These are phyloP conservation scores for Pulveroboletus sp. DNA, from an alignment of 768 basidiomycete species.

Conservation along the genomic window DNA sequence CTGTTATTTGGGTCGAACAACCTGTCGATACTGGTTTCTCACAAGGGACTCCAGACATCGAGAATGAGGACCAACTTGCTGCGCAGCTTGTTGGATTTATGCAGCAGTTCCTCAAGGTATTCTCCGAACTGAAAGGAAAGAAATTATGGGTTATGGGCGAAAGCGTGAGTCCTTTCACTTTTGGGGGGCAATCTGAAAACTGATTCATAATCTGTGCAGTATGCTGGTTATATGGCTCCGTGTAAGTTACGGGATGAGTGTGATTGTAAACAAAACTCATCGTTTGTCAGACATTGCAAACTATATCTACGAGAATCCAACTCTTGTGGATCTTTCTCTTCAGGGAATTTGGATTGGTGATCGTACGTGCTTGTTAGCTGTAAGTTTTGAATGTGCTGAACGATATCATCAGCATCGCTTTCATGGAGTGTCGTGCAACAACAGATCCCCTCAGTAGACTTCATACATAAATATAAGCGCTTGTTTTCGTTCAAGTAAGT, in stretches of 20 bases:
- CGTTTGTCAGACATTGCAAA: too few relatives aligned
- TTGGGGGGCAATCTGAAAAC: neutral
- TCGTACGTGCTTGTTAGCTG: constrained; percentile 41
- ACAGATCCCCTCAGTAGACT: constrained; percentile 69
- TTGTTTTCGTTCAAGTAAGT: too few relatives aligned
- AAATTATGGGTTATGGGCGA: constrained; percentile 71
- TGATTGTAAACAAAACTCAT: neutral
- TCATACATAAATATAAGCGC: constrained; percentile 68
- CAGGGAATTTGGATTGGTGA: constrained; percentile 74
- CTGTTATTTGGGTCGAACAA: constrained; percentile 73
- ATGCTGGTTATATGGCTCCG: constrained; percentile 69
- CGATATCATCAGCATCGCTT: constrained; percentile 41
- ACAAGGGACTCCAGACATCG: constrained; percentile 62
- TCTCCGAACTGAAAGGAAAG: too few relatives aligned
- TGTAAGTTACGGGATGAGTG: constrained; percentile 33
- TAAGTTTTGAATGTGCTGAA: neutral
- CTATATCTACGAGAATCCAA: too few relatives aligned
- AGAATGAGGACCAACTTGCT: constrained; percentile 57
- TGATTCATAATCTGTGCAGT: constrained; percentile 36
- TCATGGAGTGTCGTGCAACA: constrained; percentile 64
- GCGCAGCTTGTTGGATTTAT: too few relatives aligned
- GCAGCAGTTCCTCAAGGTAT: too few relatives aligned
- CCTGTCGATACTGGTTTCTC: constrained; percentile 81
- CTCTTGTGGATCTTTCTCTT: constrained; percentile 59
- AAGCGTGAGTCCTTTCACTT: constrained; percentile 51